Conservation (phyloP, 2,329 filamentous ascomycete genomes). For the Colletotrichum musae region DNA sequence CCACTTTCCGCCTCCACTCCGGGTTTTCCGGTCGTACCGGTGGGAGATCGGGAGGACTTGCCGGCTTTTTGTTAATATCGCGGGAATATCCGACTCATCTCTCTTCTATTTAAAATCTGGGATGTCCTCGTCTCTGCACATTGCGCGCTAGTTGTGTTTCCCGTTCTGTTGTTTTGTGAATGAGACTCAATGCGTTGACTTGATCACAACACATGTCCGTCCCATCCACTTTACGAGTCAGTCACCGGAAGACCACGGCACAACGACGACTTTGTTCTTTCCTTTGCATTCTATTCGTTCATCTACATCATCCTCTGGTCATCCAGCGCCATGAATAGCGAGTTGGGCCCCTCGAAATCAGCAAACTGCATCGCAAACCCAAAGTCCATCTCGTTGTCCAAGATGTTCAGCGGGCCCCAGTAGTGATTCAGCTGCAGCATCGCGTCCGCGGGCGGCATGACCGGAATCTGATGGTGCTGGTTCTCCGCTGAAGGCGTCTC, state of each 20-base stretch:
- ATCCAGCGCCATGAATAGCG: constrained; percentile 29
- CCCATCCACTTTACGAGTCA: too few species aligned
- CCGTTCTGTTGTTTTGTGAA: background rate
- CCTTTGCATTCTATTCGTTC: background rate
- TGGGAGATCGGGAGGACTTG: background rate
- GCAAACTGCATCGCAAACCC: constrained; percentile 44
- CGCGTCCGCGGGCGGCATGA: constrained; percentile 36
- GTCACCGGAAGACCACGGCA: too few species aligned
- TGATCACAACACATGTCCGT: too few species aligned
- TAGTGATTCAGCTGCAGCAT: constrained; percentile 44
- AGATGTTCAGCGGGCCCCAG: constrained; percentile 46
- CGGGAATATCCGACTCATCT: constrained; percentile 21
- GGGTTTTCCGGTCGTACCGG: constrained; percentile 25
- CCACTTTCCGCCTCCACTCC: constrained; percentile 12
- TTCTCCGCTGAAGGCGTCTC: constrained; percentile 1
- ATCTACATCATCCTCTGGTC: constrained; percentile 26
- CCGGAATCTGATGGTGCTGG: constrained; percentile 13
- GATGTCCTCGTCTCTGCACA: background rate
- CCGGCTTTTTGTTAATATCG: background rate
- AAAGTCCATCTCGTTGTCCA: constrained; percentile 46
- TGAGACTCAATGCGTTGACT: too few species aligned
- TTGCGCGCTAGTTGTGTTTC: background rate
- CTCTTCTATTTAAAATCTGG: constrained; percentile 16
- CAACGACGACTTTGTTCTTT: background rate
- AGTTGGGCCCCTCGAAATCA: constrained; percentile 39